A percentile compares a stretch with the other conserved stretches of the same genome.
These are phyloP conservation scores for Datisca glomerata DNA, from an alignment of 306 rosid genomes.

Conservation along the genomic window DNA sequence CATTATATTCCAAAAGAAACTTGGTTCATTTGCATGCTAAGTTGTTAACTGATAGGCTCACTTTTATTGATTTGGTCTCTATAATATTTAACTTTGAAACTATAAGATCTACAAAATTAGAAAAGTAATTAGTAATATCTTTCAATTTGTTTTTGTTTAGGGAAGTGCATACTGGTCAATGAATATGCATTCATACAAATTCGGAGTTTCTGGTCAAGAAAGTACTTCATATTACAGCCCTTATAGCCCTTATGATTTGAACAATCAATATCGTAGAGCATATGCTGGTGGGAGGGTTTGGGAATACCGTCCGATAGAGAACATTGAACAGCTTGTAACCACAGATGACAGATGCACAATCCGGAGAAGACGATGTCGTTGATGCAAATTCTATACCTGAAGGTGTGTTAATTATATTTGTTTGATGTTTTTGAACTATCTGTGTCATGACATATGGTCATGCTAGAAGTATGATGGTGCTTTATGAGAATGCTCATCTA, in stretches of 20 bases:
- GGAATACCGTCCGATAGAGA: slow-evolving; percentile 46
- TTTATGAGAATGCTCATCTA: neutral
- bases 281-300: slow-evolving; percentile 54
- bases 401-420: slow-evolving; percentile 46
- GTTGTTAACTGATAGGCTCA: too few species aligned
- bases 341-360: slow-evolving; percentile 36
- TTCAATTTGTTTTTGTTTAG: slow-evolving; percentile 22
- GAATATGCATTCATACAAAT: slow-evolving; percentile 73
- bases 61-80: too few species aligned
- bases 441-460: too few species aligned
- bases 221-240: slow-evolving; percentile 48
- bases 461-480: neutral
- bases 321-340: slow-evolving; percentile 36
- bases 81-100: too few species aligned
- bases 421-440: neutral
- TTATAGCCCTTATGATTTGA: slow-evolving; percentile 53
- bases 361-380: slow-evolving; percentile 35
- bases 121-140: neutral
- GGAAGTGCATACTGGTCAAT: slow-evolving; percentile 78
- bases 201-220: slow-evolving; percentile 49
- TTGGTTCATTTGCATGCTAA: too few species aligned
- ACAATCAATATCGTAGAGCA: slow-evolving; percentile 56
- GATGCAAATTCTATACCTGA: slow-evolving; percentile 56
- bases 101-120: too few species aligned
- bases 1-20: too few species aligned